Evolutionary conservation across 208 protist genomes (phyloP).

Genomic region (Trypanosomatidae sp.): DNA sequence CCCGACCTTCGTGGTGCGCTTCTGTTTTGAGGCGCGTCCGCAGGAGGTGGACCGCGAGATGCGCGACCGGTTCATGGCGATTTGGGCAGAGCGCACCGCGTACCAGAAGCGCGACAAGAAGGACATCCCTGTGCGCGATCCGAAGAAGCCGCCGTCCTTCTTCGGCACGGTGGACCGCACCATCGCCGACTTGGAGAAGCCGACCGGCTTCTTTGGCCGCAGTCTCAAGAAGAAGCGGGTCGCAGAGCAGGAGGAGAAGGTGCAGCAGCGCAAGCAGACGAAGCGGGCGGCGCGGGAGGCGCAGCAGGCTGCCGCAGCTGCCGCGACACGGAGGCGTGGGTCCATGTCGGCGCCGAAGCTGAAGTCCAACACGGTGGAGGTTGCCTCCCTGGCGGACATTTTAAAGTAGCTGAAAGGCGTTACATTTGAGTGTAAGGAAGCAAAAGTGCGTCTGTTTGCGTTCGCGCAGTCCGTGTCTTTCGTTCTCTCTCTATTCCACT

Average conservation of each 20-base stretch:
- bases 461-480: too few species aligned
- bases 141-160: constrained; percentile 60
- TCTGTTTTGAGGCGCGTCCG: constrained; percentile 55
- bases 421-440: neutral
- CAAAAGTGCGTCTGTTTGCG: neutral
- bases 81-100: constrained; percentile 68
- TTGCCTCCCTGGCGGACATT: constrained; percentile 60
- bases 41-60: constrained; percentile 59
- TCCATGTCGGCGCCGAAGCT: constrained; percentile 11
- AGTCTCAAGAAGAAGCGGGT: constrained; percentile 71
- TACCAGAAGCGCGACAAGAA: constrained; percentile 76
- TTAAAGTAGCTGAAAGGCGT: constrained; percentile 24
- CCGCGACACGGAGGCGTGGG: constrained; percentile 21
- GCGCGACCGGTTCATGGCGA: constrained; percentile 60
- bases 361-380: constrained; percentile 40
- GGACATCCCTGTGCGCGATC: constrained; percentile 62
- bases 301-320: constrained; percentile 39
- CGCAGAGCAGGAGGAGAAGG: constrained; percentile 48
- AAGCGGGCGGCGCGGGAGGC: constrained; percentile 46
- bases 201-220: constrained; percentile 58
- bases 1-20: constrained; percentile 82
- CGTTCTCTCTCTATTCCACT: too few species aligned
- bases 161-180: constrained; percentile 70
- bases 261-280: constrained; percentile 45
- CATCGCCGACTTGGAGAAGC: constrained; percentile 61